phyloP scores from a whole-genome alignment of 768 basidiomycete species.

The Pleurotus tuber-regium region DNA sequence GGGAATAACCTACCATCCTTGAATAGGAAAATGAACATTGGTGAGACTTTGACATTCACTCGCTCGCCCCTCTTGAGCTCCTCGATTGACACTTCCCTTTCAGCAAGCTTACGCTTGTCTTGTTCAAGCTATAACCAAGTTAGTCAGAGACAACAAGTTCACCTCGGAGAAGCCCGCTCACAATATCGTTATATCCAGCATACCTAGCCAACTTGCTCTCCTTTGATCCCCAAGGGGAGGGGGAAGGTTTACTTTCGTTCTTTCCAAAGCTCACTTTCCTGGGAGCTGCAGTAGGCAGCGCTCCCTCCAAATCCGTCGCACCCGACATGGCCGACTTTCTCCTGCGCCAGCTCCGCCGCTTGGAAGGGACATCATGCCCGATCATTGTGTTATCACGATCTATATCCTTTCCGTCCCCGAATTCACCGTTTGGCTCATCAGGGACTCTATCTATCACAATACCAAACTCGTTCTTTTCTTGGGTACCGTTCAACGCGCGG shows the following conservation, averaged over 20 bases:
- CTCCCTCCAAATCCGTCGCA: constrained; percentile 12
- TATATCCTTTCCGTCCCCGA: not conserved
- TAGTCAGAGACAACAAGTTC: too few species aligned
- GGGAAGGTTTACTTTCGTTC: not conserved
- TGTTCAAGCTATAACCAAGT: not conserved
- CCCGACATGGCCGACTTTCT: constrained; percentile 7
- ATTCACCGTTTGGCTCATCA: constrained; percentile 4
- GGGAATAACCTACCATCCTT: constrained; percentile 47
- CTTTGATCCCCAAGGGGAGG: not conserved
- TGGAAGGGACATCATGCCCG: not conserved
- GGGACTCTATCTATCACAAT: not conserved
- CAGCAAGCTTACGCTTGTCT: constrained; percentile 16
- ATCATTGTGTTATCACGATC: constrained; percentile 2
- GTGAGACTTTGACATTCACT: constrained; percentile 54
- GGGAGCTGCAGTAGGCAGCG: not conserved
- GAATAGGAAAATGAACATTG: constrained; percentile 68
- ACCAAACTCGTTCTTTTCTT: constrained; percentile 1
- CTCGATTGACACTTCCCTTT: constrained; percentile 26
- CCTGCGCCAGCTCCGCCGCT: constrained; percentile 5
- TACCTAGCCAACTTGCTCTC: not conserved
- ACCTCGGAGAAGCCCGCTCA: too few species aligned
- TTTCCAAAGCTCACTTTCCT: not conserved
- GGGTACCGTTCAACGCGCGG: not conserved
- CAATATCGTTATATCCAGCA: too few species aligned
- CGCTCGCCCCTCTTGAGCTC: constrained; percentile 46